Evolutionary conservation across 805 yeast species (phyloP), one percentile per base, ranked within the genome.

Genomic region (Priceomyces castillae): DNA sequence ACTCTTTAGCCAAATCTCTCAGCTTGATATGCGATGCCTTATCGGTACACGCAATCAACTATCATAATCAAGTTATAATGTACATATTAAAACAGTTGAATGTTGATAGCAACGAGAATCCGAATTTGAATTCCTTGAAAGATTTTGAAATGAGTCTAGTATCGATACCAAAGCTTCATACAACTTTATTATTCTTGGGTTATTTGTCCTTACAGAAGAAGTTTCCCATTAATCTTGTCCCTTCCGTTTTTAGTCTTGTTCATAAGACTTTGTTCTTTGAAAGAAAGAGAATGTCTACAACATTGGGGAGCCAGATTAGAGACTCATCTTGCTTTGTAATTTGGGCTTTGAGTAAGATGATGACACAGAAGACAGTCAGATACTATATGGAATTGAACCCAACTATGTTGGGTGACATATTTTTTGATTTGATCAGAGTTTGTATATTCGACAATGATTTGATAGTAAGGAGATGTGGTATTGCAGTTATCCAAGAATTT

Each of bases 401-500:
- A 6, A n/a, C 12, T 2, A 56, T 60, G 52, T 44, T 65, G 44
- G 49, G 48, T 7, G 42, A 39, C 2, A 45, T 54, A 5, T 63
- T 59, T 30, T 53, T 46, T 15, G 70, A 73, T 50, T 58, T 87
- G 19, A 53, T 86, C 2, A 58, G 72, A 9, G 72, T 80, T 1
- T 65, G 83, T 7, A 71, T 87, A 39, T 83, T 84, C 56, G 98
- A 90, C 57, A 65, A 72, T 17, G 96, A 90, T 42, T 66, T 88
- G 15, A 73, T 82, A 46, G 77, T 90, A 4, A 71, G 97, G 43
- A 70, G 95, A 44, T 90, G 97, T 14, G 83, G 90, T 1, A 71
- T 88, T 4, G 96, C 97, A 0, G 92, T 94, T 0, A 54, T 90
- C 5, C 97, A 90, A 57, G 98, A 90, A 54, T 71, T 85, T 12